phyloP scores from a whole-genome alignment of 805 yeast genomes.

The Candida qinlingensis region DNA sequence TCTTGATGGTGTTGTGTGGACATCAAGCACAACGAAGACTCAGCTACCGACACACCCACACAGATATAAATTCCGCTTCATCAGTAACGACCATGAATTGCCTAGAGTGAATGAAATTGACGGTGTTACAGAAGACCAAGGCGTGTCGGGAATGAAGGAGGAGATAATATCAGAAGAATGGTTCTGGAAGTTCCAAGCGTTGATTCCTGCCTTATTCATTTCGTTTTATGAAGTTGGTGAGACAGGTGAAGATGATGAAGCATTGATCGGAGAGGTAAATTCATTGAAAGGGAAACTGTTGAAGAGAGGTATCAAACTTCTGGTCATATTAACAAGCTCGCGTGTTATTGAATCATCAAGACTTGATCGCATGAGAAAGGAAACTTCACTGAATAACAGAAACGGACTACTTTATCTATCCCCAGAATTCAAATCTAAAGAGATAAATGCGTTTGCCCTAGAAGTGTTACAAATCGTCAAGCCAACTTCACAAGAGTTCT shows the following conservation, averaged over 20 bases:
- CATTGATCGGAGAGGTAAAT: conserved; percentile 33
- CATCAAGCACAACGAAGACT: conserved; percentile 19
- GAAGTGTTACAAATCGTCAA: conserved; percentile 34
- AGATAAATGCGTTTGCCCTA: conserved; percentile 34
- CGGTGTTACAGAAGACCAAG: not conserved
- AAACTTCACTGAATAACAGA: conserved; percentile 38
- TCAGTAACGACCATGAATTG: conserved; percentile 22
- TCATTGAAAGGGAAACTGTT: conserved; percentile 28
- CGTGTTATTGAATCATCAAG: conserved; percentile 30
- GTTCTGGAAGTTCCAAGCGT: conserved; percentile 46
- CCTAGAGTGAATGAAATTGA: conserved; percentile 13
- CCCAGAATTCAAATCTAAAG: conserved; percentile 31
- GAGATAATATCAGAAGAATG: conserved; percentile 39
- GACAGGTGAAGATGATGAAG: conserved; percentile 28
- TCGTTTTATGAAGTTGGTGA: conserved; percentile 37
- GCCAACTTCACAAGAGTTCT: conserved; percentile 41
- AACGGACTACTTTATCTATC: conserved; percentile 40
- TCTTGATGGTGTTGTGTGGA: conserved; percentile 25
- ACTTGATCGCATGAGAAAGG: conserved; percentile 32
- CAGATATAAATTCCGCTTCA: conserved; percentile 28
- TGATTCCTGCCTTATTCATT: conserved; percentile 43
- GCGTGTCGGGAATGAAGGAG: conserved; percentile 29
- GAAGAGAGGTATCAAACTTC: conserved; percentile 27
- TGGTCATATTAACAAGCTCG: conserved; percentile 22
- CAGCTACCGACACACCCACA: conserved; percentile 20